Conservation (phyloP, 371 early-diverging fungal genomes). For the Nematocida displodere region DNA sequence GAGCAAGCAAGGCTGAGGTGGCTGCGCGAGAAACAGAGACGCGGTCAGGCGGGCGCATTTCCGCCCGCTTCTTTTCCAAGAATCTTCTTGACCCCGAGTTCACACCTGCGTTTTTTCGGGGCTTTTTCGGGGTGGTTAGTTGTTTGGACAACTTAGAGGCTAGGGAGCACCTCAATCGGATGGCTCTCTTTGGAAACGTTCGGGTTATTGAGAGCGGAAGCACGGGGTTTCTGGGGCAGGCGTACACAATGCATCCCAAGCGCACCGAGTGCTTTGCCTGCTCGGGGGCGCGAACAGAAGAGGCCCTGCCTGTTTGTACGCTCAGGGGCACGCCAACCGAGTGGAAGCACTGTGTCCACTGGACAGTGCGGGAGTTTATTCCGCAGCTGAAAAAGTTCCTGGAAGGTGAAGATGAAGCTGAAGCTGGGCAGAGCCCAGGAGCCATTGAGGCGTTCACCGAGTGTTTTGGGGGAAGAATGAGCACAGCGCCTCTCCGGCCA, state of each 20-base stretch:
- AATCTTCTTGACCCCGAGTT: slow-evolving; percentile 72
- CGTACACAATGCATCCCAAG: slow-evolving; percentile 72
- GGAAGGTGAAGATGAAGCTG: not conserved
- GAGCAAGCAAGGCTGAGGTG: slow-evolving; percentile 74
- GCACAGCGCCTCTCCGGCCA: not conserved
- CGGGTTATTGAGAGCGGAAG: slow-evolving; percentile 92
- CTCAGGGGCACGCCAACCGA: slow-evolving; percentile 85
- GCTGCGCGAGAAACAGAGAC: not conserved
- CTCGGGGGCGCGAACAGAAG: slow-evolving; percentile 70
- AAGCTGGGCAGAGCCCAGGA: not conserved
- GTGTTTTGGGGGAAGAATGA: not conserved
- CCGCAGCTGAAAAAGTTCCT: slow-evolving; percentile 81
- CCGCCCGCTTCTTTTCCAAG: not conserved
- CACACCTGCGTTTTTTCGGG: slow-evolving; percentile 76
- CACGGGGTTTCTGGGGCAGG: slow-evolving; percentile 89
- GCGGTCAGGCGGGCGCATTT: not conserved
- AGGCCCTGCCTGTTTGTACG: slow-evolving; percentile 78
- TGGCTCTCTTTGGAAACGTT: slow-evolving; percentile 79
- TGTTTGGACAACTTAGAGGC: slow-evolving; percentile 96
- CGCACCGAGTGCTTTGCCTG: slow-evolving; percentile 87
- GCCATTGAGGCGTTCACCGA: not conserved
- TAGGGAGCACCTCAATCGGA: slow-evolving; percentile 81
- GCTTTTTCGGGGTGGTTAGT: slow-evolving; percentile 86
- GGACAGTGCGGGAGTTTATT: slow-evolving; percentile 87
- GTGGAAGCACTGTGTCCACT: slow-evolving; percentile 94